Conservation (phyloP, 163 green algal species). For the Coccomyxa subellipsoidea region DNA sequence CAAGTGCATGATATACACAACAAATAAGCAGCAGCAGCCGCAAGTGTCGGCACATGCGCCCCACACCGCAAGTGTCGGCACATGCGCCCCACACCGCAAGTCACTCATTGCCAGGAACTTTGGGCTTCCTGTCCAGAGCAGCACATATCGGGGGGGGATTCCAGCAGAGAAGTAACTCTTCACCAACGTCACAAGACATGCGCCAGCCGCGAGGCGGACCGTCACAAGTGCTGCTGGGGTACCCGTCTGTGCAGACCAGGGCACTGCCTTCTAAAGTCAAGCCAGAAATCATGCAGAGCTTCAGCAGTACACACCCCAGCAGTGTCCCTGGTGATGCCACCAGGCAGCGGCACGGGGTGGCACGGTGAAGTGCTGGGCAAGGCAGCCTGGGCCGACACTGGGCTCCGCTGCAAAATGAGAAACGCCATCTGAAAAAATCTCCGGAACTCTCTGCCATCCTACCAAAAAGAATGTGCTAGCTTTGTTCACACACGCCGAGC, state of each 20-base stretch:
- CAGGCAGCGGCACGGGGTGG: not conserved
- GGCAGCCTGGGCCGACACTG: not conserved
- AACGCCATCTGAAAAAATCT: not conserved
- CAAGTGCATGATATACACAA: not conserved
- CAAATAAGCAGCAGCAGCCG: not conserved
- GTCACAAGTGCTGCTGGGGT: not conserved
- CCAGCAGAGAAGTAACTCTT: not conserved
- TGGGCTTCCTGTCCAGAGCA: not conserved
- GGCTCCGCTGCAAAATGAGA: not conserved
- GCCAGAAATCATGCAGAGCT: not conserved
- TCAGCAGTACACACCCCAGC: not conserved
- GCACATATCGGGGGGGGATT: not conserved
- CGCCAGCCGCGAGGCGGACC: not conserved
- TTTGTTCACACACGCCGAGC: not conserved
- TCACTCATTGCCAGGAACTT: not conserved
- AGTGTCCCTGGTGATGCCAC: not conserved
- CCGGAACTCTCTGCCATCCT: not conserved
- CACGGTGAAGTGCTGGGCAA: not conserved
- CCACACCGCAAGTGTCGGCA: not conserved
- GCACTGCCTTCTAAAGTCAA: not conserved
- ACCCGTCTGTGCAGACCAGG: not conserved
- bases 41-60: not conserved
- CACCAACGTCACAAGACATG: not conserved
- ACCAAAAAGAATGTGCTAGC: not conserved
- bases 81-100: not conserved